Evolutionary conservation across 176 grass and related monocot genomes (phyloP).

Genomic region (Bromus sterilis): DNA sequence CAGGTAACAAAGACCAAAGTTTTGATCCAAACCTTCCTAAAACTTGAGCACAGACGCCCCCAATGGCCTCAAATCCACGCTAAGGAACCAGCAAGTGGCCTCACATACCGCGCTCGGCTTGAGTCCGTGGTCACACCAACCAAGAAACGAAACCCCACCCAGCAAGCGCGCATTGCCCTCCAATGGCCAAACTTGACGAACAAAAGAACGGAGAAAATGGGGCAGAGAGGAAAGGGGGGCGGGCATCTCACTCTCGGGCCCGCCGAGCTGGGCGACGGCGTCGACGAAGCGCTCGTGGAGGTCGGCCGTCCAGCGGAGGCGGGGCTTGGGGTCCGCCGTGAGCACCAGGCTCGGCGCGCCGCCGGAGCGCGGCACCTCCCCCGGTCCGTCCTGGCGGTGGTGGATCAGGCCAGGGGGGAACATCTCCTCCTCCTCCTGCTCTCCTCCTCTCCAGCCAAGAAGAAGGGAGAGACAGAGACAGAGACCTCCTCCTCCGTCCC

Average conservation of each 20-base stretch:
- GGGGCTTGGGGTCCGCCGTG: slow-evolving; percentile 88
- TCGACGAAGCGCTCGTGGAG: slow-evolving; percentile 99
- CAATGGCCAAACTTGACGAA: neutral
- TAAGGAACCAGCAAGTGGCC: neutral
- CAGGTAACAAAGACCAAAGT: neutral
- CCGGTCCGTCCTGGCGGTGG: slow-evolving; percentile 28
- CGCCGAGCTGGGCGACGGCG: slow-evolving; percentile 96
- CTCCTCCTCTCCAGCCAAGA: neutral
- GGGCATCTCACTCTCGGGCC: slow-evolving; percentile 72
- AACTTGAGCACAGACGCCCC: neutral
- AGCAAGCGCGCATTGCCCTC: slow-evolving; percentile 17
- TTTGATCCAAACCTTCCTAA: neutral
- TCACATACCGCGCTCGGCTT: neutral
- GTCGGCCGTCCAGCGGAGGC: slow-evolving; percentile 90
- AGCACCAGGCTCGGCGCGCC: slow-evolving; percentile 74
- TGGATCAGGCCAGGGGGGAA: slow-evolving; percentile 55
- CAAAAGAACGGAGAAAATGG: neutral
- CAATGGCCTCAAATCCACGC: neutral
- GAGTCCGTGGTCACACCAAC: neutral
- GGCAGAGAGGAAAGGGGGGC: neutral
- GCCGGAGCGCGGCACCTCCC: slow-evolving; percentile 6
- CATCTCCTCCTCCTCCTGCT: slow-evolving; percentile 25
- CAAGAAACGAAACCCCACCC: neutral
- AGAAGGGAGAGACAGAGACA: neutral
- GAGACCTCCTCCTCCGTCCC: slow-evolving; percentile 1